These are phyloP conservation scores for Penicillium capsulatum DNA, from an alignment of 2,329 filamentous ascomycete species.

Conservation along the genomic window DNA sequence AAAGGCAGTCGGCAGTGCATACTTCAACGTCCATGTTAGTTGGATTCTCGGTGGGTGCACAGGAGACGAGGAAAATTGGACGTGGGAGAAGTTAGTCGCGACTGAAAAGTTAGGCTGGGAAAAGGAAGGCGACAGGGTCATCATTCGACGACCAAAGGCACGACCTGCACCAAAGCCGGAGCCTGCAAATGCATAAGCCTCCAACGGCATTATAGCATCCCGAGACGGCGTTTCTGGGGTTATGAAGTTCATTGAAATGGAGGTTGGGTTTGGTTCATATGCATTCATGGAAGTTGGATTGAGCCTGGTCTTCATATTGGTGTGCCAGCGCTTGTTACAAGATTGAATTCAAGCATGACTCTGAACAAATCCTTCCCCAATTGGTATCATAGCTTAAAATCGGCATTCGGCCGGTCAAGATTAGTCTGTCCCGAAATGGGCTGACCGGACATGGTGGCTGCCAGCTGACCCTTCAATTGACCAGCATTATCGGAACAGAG, in stretches of 20 bases:
- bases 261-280: slow-evolving; percentile 10
- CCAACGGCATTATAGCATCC: neutral
- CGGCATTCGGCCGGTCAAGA: slow-evolving; percentile 66
- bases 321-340: slow-evolving; percentile 11
- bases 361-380: slow-evolving; percentile 1
- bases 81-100: slow-evolving; percentile 67
- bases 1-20: slow-evolving; percentile 80
- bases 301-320: slow-evolving; percentile 10
- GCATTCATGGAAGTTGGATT: neutral
- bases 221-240: slow-evolving; percentile 5
- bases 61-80: slow-evolving; percentile 40
- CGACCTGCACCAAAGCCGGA: slow-evolving; percentile 20
- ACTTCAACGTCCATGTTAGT: slow-evolving; percentile 73
- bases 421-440: slow-evolving; percentile 53
- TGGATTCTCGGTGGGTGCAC: slow-evolving; percentile 55
- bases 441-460: slow-evolving; percentile 63
- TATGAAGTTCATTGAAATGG: slow-evolving; percentile 15
- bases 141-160: slow-evolving; percentile 61
- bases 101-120: slow-evolving; percentile 81
- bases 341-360: slow-evolving; percentile 9
- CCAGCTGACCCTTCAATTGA: slow-evolving; percentile 65
- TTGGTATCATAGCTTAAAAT: slow-evolving; percentile 66
- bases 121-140: slow-evolving; percentile 64
- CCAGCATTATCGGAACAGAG: slow-evolving; percentile 75
- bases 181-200: slow-evolving; percentile 3